Conservation (phyloP, 495 filamentous ascomycete genomes). For the Xylaria flabelliformis region DNA sequence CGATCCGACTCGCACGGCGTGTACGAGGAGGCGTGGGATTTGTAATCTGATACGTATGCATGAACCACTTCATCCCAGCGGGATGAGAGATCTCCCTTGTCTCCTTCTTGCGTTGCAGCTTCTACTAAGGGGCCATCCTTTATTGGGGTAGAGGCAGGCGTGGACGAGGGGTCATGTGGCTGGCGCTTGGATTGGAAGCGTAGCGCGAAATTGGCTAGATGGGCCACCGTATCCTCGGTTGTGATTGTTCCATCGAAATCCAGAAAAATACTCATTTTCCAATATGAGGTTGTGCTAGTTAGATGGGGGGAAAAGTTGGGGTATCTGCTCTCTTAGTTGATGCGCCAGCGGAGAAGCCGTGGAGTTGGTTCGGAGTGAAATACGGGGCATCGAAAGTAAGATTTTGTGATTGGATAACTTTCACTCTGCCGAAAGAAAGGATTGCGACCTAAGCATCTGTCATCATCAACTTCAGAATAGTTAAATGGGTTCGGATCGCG, state of each 20-base stretch:
- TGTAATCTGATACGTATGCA: constrained; percentile 46
- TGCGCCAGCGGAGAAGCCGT: constrained; percentile 21
- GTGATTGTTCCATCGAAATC: constrained; percentile 61
- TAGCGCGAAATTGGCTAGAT: constrained; percentile 40
- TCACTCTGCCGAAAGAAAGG: neutral
- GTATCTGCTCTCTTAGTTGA: neutral
- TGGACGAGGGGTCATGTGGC: neutral
- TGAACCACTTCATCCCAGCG: constrained; percentile 47
- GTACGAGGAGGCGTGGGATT: constrained; percentile 41
- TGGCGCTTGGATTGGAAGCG: constrained; percentile 27
- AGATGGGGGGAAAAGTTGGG: neutral
- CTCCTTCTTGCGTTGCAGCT: neutral
- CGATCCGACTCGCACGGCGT: constrained; percentile 31
- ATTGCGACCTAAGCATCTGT: neutral
- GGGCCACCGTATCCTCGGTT: constrained; percentile 40
- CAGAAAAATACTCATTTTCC: constrained; percentile 48
- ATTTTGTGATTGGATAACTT: constrained; percentile 10
- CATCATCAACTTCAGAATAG: neutral
- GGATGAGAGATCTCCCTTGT: constrained; percentile 34
- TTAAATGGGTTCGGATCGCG: neutral
- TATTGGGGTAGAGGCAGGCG: neutral
- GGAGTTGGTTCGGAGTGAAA: neutral
- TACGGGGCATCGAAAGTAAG: neutral
- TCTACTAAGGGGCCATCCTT: neutral
- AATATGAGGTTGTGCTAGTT: neutral